Evolutionary conservation across 2,329 filamentous ascomycete species (phyloP).

Genomic region (Lasiodiplodia hormozganensis): DNA sequence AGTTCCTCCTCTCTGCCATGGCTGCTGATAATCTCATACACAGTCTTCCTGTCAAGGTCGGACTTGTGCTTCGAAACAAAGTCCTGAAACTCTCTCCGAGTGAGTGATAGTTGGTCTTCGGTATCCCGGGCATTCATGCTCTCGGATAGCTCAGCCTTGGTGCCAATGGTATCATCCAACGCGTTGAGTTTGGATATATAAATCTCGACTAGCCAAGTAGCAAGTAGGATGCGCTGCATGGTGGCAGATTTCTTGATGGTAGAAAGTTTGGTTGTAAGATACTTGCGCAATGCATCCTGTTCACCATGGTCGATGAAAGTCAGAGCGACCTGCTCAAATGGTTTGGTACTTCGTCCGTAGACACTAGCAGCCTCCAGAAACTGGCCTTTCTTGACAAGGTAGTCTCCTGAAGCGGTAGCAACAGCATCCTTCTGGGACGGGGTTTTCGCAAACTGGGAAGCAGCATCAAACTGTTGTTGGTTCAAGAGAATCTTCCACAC

Average conservation of each 20-base stretch:
- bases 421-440: constrained; percentile 86
- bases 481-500: constrained; percentile 94
- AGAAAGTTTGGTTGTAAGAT: constrained; percentile 82
- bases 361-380: constrained; percentile 86
- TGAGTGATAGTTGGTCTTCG: constrained; percentile 71
- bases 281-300: constrained; percentile 88
- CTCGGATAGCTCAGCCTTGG: constrained; percentile 81
- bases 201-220: constrained; percentile 92
- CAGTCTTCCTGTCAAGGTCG: constrained; percentile 88
- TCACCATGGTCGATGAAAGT: constrained; percentile 89
- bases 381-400: constrained; percentile 79
- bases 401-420: constrained; percentile 89
- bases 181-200: constrained; percentile 98
- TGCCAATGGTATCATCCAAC: constrained; percentile 91
- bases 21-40: constrained; percentile 94
- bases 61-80: constrained; percentile 85
- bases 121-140: constrained; percentile 74
- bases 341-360: constrained; percentile 94
- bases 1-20: constrained; percentile 94
- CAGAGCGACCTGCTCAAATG: constrained; percentile 94
- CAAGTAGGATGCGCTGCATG: constrained; percentile 96
- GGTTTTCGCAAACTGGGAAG: constrained; percentile 83
- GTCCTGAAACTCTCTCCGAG: constrained; percentile 83
- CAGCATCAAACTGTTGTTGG: constrained; percentile 85
- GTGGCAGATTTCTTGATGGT: constrained; percentile 80